phyloP scores from a whole-genome alignment of 2,329 filamentous ascomycete species.

The Fonsecaea erecta region DNA sequence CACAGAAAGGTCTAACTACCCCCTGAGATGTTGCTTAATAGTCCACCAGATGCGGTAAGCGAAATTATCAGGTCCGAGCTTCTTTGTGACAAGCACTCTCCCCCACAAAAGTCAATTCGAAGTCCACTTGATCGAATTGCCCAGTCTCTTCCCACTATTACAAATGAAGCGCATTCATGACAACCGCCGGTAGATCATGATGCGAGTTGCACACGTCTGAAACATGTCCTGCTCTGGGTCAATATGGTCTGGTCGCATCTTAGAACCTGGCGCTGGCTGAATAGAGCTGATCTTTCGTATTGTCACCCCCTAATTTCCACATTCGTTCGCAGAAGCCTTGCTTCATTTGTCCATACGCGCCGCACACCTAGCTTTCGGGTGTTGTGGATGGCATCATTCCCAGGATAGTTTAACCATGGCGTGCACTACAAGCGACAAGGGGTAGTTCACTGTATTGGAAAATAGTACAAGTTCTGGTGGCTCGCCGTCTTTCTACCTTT shows the following conservation, averaged over 20 bases:
- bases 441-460: slow-evolving; percentile 1
- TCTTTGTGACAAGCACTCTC: background rate
- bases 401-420: background rate
- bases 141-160: slow-evolving; percentile 1
- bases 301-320: background rate
- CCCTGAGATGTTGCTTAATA: slow-evolving; percentile 1
- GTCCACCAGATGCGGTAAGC: background rate
- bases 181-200: slow-evolving; percentile 2
- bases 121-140: slow-evolving; percentile 3
- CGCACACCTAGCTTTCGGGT: background rate
- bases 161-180: slow-evolving; percentile 4
- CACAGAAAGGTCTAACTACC: background rate
- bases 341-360: slow-evolving; percentile 2
- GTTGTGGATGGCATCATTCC: background rate
- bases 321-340: background rate
- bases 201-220: background rate
- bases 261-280: background rate
- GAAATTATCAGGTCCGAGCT: slow-evolving; percentile 1
- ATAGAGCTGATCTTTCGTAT: background rate
- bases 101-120: slow-evolving; percentile 1
- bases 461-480: background rate
- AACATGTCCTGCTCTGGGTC: slow-evolving; percentile 1
- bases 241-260: slow-evolving; percentile 1
- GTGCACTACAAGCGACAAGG: background rate
- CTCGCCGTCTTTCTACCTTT: slow-evolving; percentile 2